A percentile compares a stretch with the other conserved stretches of the same genome.
Evolutionary conservation across 2,329 filamentous ascomycete species (phyloP).

Genomic region (Ilyonectria mors-panacis): DNA sequence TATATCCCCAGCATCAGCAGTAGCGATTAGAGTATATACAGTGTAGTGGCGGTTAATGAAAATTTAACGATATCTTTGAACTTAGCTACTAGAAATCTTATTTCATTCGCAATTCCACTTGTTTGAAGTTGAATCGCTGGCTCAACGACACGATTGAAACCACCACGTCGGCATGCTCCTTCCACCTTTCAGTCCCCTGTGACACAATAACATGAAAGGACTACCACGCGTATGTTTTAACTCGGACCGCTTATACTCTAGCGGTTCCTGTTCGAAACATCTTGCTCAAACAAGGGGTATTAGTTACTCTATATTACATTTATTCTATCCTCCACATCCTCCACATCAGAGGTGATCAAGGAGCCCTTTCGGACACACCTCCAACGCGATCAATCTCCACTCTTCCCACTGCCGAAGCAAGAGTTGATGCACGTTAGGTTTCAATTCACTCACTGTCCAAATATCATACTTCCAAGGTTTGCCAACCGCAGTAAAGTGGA

Average conservation of each 20-base stretch:
- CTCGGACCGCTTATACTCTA: too few species aligned
- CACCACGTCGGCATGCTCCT: too few species aligned
- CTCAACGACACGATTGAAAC: too few species aligned
- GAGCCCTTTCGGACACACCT: slow-evolving; percentile 27
- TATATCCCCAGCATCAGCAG: not conserved
- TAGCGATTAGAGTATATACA: not conserved
- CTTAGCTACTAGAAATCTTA: too few species aligned
- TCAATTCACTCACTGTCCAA: slow-evolving; percentile 18
- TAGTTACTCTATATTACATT: not conserved
- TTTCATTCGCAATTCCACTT: too few species aligned
- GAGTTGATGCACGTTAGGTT: slow-evolving; percentile 28
- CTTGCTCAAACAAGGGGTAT: not conserved
- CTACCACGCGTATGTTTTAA: too few species aligned
- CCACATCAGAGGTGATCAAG: slow-evolving; percentile 24
- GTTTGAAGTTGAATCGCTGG: too few species aligned
- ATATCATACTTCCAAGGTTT: slow-evolving; percentile 36
- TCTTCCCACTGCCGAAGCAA: slow-evolving; percentile 33
- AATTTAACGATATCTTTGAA: too few species aligned
- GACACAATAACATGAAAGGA: too few species aligned
- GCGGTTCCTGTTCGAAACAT: too few species aligned
- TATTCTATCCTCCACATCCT: not conserved
- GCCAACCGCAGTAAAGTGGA: slow-evolving; percentile 34
- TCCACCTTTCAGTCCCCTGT: too few species aligned
- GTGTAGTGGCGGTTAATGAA: not conserved
- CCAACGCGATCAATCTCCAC: slow-evolving; percentile 31